Evolutionary conservation across 139 green algal genomes (phyloP).

Genomic region (Cymbomonas tetramitiformis): DNA sequence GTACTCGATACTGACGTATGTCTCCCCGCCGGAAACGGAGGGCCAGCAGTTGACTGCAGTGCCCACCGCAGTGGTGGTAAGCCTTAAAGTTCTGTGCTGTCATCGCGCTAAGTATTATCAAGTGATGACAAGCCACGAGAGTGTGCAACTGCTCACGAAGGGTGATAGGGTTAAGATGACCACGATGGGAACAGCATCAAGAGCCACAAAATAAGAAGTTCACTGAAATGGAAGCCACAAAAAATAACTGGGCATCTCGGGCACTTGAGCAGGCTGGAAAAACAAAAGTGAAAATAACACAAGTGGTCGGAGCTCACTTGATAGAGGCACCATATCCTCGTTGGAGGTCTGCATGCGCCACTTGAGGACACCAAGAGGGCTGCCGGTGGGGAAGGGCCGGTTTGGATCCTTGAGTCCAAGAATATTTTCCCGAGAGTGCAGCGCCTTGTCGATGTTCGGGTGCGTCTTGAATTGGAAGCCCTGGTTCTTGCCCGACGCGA

Average conservation of each 20-base stretch:
- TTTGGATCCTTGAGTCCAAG: constrained; percentile 82
- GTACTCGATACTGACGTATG: constrained; percentile 97
- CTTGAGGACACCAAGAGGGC: constrained; percentile 82
- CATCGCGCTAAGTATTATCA: no score
- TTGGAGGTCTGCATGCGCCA: constrained; percentile 75
- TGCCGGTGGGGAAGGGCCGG: constrained; percentile 77
- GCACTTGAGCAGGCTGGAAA: not conserved
- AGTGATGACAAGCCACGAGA: no score
- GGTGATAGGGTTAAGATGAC: no score
- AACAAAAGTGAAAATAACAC: not conserved
- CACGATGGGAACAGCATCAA: no score
- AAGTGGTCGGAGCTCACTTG: constrained; percentile 4
- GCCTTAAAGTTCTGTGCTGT: no score
- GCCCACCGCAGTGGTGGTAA: no score
- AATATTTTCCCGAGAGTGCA: constrained; percentile 51
- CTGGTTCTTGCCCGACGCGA: constrained; percentile 40
- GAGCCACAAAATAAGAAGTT: no score
- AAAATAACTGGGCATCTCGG: not conserved
- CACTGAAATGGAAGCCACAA: no score
- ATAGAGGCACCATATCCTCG: constrained; percentile 38
- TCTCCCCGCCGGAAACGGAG: constrained; percentile 57
- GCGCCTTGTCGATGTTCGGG: constrained; percentile 96
- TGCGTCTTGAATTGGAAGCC: constrained; percentile 99
- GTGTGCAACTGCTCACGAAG: no score
- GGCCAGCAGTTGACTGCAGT: constrained; percentile 99